Percentiles rank a stretch among this genome's conserved stretches.
Conservation (phyloP, 306 rosid genomes). For the Boehmeria nivea region DNA sequence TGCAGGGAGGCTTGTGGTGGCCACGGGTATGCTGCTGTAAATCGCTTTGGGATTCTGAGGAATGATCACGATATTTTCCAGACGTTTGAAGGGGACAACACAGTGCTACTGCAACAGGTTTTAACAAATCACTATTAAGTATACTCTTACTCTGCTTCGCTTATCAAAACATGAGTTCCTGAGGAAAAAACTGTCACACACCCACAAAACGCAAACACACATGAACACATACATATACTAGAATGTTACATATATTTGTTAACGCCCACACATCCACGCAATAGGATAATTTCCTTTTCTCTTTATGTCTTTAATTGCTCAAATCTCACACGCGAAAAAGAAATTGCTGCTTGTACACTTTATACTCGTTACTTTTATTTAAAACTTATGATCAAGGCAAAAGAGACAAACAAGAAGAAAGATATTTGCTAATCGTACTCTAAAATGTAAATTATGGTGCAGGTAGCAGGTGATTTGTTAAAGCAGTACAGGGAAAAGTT, state of each 20-base stretch:
- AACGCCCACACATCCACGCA: no score
- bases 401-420: background rate
- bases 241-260: no score
- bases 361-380: background rate
- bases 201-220: no score
- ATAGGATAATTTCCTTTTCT: no score
- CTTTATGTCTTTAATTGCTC: no score
- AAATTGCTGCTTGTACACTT: background rate
- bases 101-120: slow-evolving; percentile 98
- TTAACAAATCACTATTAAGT: no score
- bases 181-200: no score
- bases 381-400: background rate
- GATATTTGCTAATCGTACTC: background rate
- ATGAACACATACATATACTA: no score
- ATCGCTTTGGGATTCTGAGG: slow-evolving; percentile 80
- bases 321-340: no score
- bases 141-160: slow-evolving; percentile 1
- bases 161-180: background rate
- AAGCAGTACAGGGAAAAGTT: slow-evolving; percentile 82
- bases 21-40: slow-evolving; percentile 96
- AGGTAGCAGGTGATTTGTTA: slow-evolving; percentile 87
- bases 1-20: slow-evolving; percentile 99
- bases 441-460: slow-evolving; percentile 25
- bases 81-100: slow-evolving; percentile 99
- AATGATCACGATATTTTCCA: slow-evolving; percentile 98